phyloP scores from a whole-genome alignment of 164 flowering plant species.

The Liquidambar formosana region DNA sequence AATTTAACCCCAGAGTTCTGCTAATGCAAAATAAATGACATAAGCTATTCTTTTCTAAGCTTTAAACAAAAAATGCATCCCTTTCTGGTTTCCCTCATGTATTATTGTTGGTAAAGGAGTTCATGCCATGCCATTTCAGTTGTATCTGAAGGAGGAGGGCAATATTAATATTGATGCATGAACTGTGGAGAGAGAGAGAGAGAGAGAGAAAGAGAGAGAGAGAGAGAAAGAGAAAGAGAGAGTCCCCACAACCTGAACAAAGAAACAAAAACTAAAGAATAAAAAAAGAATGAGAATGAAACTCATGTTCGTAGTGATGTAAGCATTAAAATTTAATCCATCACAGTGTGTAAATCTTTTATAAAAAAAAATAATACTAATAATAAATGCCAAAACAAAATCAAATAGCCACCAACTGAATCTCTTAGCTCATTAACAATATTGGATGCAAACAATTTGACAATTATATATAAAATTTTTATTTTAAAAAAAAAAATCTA shows the following conservation, averaged over 20 bases:
- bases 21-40: no score
- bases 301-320: constrained; percentile 10
- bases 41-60: no score
- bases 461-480: background rate
- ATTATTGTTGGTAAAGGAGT: background rate
- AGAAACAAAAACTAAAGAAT: background rate
- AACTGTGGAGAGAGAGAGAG: background rate
- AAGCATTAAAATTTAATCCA: background rate
- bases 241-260: constrained; percentile 9
- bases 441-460: constrained; percentile 7
- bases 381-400: constrained; percentile 2
- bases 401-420: constrained; percentile 23
- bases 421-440: constrained; percentile 20
- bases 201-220: no score
- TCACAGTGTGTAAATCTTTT: background rate
- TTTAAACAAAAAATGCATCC: background rate
- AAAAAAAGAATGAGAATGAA: constrained; percentile 10
- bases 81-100: background rate
- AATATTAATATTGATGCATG: background rate
- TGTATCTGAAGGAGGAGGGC: background rate
- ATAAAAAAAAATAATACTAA: background rate
- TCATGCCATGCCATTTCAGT: background rate
- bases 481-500: background rate
- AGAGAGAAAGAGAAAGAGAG: no score
- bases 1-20: no score